Base-by-base conservation (phyloP, 805 yeast genomes). In the Yarrowia osloensis region DNA sequence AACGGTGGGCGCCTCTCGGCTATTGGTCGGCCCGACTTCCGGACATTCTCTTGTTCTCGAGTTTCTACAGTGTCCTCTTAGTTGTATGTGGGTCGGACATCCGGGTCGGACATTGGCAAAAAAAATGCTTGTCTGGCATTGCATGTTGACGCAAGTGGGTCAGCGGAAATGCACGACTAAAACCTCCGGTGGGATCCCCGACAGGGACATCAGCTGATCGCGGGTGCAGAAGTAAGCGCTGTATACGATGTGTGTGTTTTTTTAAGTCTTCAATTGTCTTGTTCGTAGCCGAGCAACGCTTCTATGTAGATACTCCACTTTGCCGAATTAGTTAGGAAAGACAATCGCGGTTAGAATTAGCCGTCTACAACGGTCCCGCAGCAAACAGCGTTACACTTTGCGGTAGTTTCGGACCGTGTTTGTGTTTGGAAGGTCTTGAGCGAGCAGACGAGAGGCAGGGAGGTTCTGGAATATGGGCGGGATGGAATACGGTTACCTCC, bases 31-130 rank as follows among this genome's bases (percentile, higher is more conserved):
- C 21, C 50, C 49, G 49, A 26, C 22, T 22, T 4, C 49, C 49
- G 29, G 11, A 42, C 13, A 7, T 17, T 26, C 22, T 28, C 19
- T 24, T 44, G 49, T 12, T 44, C 26, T 28, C 4, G 31, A n/a
- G n/a, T n/a, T n/a, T n/a, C 49, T 35, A 35, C 39, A 13, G 13
- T 29, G 49, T 35, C 17, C 13, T 19, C 9, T 44, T 13, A 3
- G 33, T 46, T 17, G 21, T 26, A 46, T 28, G 19, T 24, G 29
- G 19, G 29, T 46, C 52, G 52, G 52, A 46, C 49, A 17, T 46
- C 31, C 52, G 52, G 52, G 52, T 46, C 52, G 52, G 52, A 46
- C 33, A 46, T 26, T 26, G 26, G n/a, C n/a, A n/a, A 13, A 42
- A 42, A 42, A 42, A 22, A 21, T 26, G 33, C 52, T 26, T 46